Evolutionary conservation across 1,284 basidiomycete species (phyloP), one percentile per base, ranked within the genome.

Genomic region (Cryptococcus floricola): DNA sequence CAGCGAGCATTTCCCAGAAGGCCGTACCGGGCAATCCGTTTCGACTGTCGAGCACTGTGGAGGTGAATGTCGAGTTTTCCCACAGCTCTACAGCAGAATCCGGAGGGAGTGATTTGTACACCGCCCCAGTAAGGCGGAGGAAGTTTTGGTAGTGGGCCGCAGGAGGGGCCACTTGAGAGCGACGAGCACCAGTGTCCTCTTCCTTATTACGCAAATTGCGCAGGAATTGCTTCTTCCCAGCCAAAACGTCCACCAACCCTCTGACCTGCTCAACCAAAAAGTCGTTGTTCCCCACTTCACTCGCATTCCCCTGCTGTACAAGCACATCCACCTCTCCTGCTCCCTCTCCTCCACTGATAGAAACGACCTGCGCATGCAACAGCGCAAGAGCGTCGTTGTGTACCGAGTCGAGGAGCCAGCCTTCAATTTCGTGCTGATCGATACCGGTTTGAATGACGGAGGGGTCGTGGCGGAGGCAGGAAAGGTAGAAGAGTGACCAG

Each of bases 201-300:
- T 96, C 92, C 42, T 87, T 80, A 66, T 93, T 90, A 71, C 92
- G 91, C 70, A 96, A 86, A 70, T 90, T 91, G 44, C 89, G 84
- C n/a, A 96, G 80, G 71, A 94, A 88, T 0, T 88, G 87, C 13
- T 88, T 89, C 8, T 89, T 87, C 59, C 87, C 86, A 0, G 84
- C 86, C 63, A 96, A 85, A 43, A 89, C 77, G 16, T 84, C 82
- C 39, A 94, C 76, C 16, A 95, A 81, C 1, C 79, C 78, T 67
- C 93, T 90, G 56, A 90, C 84, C 19, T 84, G 82, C 27, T 80
- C 75, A 28, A 91, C 78, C 12, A 94, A 77, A 28, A 83, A 77
- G 10, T 31, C 48, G 60, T 75, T 68, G 58, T 71, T 70, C 10
- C 44, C 54, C 1, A 65, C 53, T 50, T 71, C 68, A 2, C 81